Base-by-base conservation (phyloP, 306 rosid species). In the Cicer chorassanicum region DNA sequence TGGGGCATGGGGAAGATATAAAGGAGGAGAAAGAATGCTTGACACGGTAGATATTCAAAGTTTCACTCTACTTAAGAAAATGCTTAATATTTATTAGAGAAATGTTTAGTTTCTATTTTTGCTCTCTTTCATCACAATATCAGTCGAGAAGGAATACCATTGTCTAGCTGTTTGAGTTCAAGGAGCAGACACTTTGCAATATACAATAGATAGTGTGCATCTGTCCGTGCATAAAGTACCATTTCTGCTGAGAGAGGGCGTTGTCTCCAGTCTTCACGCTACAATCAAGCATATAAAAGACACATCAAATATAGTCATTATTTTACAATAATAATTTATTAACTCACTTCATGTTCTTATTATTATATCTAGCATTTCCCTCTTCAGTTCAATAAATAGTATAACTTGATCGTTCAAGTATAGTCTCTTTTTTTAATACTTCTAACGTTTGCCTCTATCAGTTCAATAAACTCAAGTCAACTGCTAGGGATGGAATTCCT, bases 191-290 rank as follows among this genome's bases (percentile, higher is more conserved):
- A 78, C 72, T 81, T 90, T 34, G 95, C 95, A 83, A 94, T 94
- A 76, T 88, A 83, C 67, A 94, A 72, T 72, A 93, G 85, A 83
- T 91, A 93, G 85, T 88, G 98, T 48, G 98, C 97, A 87, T 93
- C 98, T 65, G 92, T 86, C 68, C 85, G 91, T 76, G 97, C 98
- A 85, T 94, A 91, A 10, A 87, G 86, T 75, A 90, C 85, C 98
- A 91, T 91, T 84, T 89, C 97, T 24, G 45, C 75, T 14, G 97
- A 82, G 65, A 94, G 86, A 72, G 97, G 98, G 29, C 98, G 96
- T 64, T 87, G 96, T 69, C 98, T 90, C 98, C 98, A 94, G 65
- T 94, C 97, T 91, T 90, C 98, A 60, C 97, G 96, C 98, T 91
- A 79, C 80, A 82, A 85, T 76, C 59, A 69, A 73, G 71, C 57